Evolutionary conservation across 2,329 filamentous ascomycete species (phyloP).

Genomic region (Didymosphaeria variabile): DNA sequence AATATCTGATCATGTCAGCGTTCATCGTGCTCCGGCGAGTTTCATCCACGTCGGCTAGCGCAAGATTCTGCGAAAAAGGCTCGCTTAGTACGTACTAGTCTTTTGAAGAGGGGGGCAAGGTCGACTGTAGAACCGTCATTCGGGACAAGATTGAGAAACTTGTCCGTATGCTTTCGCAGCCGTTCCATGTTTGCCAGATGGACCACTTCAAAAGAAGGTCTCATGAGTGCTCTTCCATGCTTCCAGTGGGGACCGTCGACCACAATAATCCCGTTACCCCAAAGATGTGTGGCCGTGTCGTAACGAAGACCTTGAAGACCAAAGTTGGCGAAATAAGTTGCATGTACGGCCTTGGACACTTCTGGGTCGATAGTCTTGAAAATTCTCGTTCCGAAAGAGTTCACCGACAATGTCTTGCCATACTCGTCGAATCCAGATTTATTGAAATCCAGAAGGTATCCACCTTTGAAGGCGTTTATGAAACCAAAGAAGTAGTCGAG

Average conservation of each 20-base stretch:
- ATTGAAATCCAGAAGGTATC: slow-evolving; percentile 17
- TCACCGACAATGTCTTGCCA: slow-evolving; percentile 21
- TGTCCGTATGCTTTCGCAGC: slow-evolving; percentile 24
- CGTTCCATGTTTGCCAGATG: slow-evolving; percentile 15
- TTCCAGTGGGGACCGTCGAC: slow-evolving; percentile 14
- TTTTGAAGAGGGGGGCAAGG: slow-evolving; percentile 37
- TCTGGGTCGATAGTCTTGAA: slow-evolving; percentile 21
- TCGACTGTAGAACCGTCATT: slow-evolving; percentile 33
- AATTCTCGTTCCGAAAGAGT: slow-evolving; percentile 15
- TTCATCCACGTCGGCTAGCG: no score
- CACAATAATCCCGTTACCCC: slow-evolving; percentile 15
- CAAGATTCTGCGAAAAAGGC: no score
- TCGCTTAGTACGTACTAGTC: slow-evolving; percentile 18
- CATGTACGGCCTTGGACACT: slow-evolving; percentile 20
- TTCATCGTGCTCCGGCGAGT: not conserved
- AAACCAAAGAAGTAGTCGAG: slow-evolving; percentile 28
- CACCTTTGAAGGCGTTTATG: slow-evolving; percentile 22
- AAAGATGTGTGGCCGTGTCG: slow-evolving; percentile 1
- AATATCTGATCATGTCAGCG: slow-evolving; percentile 18
- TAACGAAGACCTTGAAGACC: slow-evolving; percentile 9
- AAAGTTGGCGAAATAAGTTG: slow-evolving; percentile 16
- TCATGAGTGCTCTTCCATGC: slow-evolving; percentile 14
- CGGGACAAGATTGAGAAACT: slow-evolving; percentile 31
- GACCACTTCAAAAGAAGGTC: slow-evolving; percentile 10
- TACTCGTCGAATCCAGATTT: slow-evolving; percentile 13